Evolutionary conservation across 78 protist species (phyloP), one percentile per base, ranked within the genome.

Genomic region (Bodo saltans): DNA sequence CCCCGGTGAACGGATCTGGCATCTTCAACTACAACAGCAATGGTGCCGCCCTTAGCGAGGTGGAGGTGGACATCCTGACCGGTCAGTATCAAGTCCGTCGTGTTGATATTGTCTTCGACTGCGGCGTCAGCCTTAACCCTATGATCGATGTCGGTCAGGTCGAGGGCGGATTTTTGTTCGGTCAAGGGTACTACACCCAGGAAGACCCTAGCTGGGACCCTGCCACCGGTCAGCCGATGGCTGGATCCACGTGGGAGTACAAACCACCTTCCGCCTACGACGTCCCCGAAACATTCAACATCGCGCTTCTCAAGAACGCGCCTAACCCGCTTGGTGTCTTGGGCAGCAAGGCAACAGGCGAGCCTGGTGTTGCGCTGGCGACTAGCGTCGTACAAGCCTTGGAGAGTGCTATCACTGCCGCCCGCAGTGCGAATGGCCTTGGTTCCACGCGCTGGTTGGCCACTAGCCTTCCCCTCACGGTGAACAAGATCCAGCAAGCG

Each of bases 91-190:
- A 72, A 8, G 33, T 86, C 2, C 27, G 75, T 1, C 42, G 94
- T 35, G 42, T 94, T 0, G 99, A 96, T 73, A 29, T 98, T 29
- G 42, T 94, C n/a, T 68, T 92, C 89, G 99, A 98, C 74, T 93
- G 93, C 37, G 99, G 99, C 68, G 67, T 79, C 37, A 39, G 93
- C 29, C 52, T 97, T 72, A 95, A 96, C 70, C 98, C 99, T 29
- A 73, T 93, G 17, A 34, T 85, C 17, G 84, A 82, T 8, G 72
- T 72, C 37, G 72, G 86, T n/a, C 87, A 89, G 89, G 27, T 94
- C 23, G 97, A 94, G 67, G 98, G 97, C 53, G 97, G 96, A 26
- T 95, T 89, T 60, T 28, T 84, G 38, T 92, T 93, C 85, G 99
- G 98, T 68, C 38, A 87, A 33, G 98, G 99, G 0, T 84, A 70